These are phyloP conservation scores for Trichoderma sp. DNA, from an alignment of 2,329 filamentous ascomycete genomes.

Conservation along the genomic window DNA sequence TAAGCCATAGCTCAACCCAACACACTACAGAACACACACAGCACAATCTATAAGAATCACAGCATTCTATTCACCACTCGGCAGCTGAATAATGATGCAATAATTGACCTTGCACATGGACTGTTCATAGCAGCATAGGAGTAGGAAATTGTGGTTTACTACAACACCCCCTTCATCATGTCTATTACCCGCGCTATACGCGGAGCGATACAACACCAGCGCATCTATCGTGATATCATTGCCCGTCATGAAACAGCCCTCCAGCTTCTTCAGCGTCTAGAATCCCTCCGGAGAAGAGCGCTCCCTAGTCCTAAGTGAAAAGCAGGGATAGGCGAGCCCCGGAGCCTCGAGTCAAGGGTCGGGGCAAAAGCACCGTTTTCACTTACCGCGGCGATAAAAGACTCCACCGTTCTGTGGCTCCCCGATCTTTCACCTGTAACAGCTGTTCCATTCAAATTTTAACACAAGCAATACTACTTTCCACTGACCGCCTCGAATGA, in stretches of 20 bases:
- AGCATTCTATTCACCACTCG: not conserved
- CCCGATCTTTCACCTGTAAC: constrained; percentile 16
- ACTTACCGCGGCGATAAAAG: not conserved
- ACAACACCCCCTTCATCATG: not conserved
- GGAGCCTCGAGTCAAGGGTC: constrained; percentile 7
- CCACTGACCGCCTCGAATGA: not conserved
- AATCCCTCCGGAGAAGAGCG: not conserved
- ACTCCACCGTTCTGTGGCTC: constrained; percentile 4
- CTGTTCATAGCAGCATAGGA: not conserved
- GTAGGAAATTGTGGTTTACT: not conserved
- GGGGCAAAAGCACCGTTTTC: not conserved
- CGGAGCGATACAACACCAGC: not conserved
- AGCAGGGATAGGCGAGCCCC: constrained; percentile 12
- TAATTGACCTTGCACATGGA: not conserved
- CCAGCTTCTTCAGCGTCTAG: not conserved
- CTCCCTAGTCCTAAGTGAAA: not conserved
- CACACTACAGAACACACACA: not conserved
- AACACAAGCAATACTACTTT: not conserved
- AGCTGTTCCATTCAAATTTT: not conserved
- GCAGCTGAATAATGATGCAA: not conserved
- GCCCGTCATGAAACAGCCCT: not conserved
- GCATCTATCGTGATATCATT: not conserved
- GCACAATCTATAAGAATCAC: not conserved
- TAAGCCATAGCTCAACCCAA: not conserved
- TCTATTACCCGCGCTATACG: not conserved